These are phyloP conservation scores for Botrytis paeoniae DNA, from an alignment of 2,329 filamentous ascomycete species.

Conservation along the genomic window DNA sequence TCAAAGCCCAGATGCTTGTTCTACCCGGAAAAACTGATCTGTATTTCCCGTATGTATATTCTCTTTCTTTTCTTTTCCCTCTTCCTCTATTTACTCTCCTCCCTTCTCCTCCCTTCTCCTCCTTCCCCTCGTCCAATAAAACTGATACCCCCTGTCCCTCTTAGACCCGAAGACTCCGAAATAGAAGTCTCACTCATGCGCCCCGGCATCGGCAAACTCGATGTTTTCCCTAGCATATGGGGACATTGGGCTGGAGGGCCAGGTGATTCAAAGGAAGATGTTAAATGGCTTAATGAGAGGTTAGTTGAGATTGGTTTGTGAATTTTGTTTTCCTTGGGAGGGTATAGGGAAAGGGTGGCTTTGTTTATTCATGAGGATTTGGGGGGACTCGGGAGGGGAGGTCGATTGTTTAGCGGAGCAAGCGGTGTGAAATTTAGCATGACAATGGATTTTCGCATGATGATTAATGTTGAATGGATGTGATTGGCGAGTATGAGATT, in stretches of 20 bases:
- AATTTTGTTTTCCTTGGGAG: background rate
- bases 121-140: background rate
- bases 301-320: slow-evolving; percentile 31
- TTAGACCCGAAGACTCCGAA: slow-evolving; percentile 73
- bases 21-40: slow-evolving; percentile 71
- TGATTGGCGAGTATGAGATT: accelerated
- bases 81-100: background rate
- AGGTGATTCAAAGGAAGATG: slow-evolving; percentile 66
- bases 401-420: background rate
- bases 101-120: background rate
- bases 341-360: no score
- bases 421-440: background rate
- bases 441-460: background rate
- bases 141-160: background rate
- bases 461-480: background rate
- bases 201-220: slow-evolving; percentile 53
- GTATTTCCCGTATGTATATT: slow-evolving; percentile 67
- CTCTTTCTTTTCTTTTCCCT: background rate
- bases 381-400: background rate
- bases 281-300: slow-evolving; percentile 65
- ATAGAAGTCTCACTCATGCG: slow-evolving; percentile 66
- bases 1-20: slow-evolving; percentile 70
- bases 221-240: slow-evolving; percentile 60
- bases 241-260: slow-evolving; percentile 68
- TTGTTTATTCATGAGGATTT: background rate